phyloP scores from a whole-genome alignment of 371 early-diverging fungal species.

The Lichtheimia ornata region DNA sequence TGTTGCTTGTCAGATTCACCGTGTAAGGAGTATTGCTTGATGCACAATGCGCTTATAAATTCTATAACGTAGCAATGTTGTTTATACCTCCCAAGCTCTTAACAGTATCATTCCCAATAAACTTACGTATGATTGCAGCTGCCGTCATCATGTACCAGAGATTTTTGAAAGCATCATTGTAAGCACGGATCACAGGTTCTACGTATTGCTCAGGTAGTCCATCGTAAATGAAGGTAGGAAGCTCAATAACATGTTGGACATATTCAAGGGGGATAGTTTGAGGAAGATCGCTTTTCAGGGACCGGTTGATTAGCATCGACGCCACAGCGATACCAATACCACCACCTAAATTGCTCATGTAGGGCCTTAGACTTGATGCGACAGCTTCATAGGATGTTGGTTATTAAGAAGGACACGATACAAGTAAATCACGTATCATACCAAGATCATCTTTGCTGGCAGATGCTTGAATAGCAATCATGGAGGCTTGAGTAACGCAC shows the following conservation, averaged over 20 bases:
- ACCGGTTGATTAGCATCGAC: conserved; percentile 37
- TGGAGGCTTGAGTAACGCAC: conserved; percentile 32
- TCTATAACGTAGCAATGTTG: no score
- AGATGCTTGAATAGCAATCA: conserved; percentile 49
- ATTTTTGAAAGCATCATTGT: conserved; percentile 27
- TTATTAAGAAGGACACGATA: no score
- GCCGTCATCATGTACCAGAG: conserved; percentile 38
- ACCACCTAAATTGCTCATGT: conserved; percentile 44
- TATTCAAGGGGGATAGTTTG: conserved; percentile 28
- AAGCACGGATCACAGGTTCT: conserved; percentile 17
- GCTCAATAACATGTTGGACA: conserved; percentile 22
- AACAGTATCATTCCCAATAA: no score
- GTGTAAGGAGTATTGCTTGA: no score
- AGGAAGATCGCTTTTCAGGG: conserved; percentile 26
- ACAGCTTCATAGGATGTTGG: conserved; percentile 26
- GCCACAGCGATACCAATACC: conserved; percentile 48
- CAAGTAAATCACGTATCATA: not conserved
- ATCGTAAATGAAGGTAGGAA: conserved; percentile 35
- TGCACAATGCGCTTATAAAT: no score
- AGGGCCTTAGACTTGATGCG: conserved; percentile 44
- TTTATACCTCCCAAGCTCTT: no score
- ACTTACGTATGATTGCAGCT: no score
- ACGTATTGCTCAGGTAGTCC: conserved; percentile 37
- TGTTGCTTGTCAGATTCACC: no score
- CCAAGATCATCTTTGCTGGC: conserved; percentile 41